Evolutionary conservation across 768 basidiomycete genomes (phyloP).

Genomic region (Clitopilus hobsonii): DNA sequence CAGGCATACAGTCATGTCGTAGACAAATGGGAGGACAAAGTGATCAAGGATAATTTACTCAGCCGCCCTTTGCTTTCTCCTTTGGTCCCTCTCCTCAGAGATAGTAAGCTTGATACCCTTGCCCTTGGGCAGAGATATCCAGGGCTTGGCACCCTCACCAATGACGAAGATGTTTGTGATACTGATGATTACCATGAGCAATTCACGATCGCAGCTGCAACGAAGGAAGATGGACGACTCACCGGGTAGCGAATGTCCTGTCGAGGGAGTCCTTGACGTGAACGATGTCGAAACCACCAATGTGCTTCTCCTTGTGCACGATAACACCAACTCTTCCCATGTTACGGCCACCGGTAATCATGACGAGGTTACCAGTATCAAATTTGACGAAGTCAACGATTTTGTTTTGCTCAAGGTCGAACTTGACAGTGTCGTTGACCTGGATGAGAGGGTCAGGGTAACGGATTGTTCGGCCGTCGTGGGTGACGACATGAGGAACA

Average conservation of each 20-base stretch:
- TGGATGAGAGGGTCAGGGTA: constrained; percentile 96
- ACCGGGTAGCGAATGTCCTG: constrained; percentile 97
- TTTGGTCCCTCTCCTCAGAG: constrained; percentile 91
- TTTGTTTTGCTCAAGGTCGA: constrained; percentile 92
- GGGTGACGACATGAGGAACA: constrained; percentile 96
- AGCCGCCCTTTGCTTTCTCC: constrained; percentile 73
- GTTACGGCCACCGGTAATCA: constrained; percentile 99
- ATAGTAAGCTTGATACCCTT: constrained; percentile 98
- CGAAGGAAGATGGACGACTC: constrained; percentile 21
- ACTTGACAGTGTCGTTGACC: constrained; percentile 97
- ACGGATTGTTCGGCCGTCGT: constrained; percentile 99
- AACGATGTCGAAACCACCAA: constrained; percentile 98
- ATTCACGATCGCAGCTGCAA: not conserved
- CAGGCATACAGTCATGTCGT: constrained; percentile 38
- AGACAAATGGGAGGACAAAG: constrained; percentile 19
- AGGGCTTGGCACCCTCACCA: constrained; percentile 92
- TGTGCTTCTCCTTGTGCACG: constrained; percentile 93
- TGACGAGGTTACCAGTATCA: constrained; percentile 95
- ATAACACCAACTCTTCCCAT: constrained; percentile 98
- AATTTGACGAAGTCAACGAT: constrained; percentile 92
- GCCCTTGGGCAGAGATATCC: constrained; percentile 95
- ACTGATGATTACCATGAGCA: constrained; percentile 33
- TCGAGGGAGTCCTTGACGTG: constrained; percentile 96
- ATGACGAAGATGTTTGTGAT: constrained; percentile 98
- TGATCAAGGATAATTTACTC: constrained; percentile 45